Evolutionary conservation across 306 rosid species (phyloP), one percentile per base, ranked within the genome.

Genomic region (Boehmeria nivea): DNA sequence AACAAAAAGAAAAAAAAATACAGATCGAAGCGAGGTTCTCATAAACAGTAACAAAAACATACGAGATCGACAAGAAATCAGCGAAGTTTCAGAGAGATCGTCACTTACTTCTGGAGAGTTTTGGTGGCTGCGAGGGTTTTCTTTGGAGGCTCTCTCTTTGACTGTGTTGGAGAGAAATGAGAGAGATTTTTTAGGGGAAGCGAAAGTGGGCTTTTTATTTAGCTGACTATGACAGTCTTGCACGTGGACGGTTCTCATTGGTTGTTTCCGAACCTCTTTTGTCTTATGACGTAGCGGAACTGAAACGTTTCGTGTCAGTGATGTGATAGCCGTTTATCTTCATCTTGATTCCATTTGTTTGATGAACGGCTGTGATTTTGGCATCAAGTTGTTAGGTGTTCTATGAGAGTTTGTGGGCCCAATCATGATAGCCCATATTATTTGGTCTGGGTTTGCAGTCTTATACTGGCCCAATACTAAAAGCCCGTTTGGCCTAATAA

Each of bases 111-210:
- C 8, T 9, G 2, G 9, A 3, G 25, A 39, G 24, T 38, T 51
- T 40, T 27, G 64, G 64, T 51, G 71, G 76, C 51, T 65, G 61
- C 19, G 63, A 68, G 63, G 64, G 25, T 6, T 57, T 48, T 61
- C 8, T 15, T 22, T 28, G 70, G 69, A 69, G 58, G 68, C 23
- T 56, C 63, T 56, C 63, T 40, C 23, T 28, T 19, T 16, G 59
- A 56, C 17, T 48, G 59, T 33, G 6, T 31, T 6, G 4, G 48
- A 9, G 42, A 12, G 36, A 57, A 54, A 22, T 18, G 38, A 10
- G 31, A 20, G 60, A 59, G 18, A 9, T 26, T 0, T 3, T 19
- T 3, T 0, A 19, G 59, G 17, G 56, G 12, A 0, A 3, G 44
- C 51, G 12, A 34, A 17, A 33, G 3, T 19, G 1, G 18, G 47